A percentile compares a stretch with the other conserved stretches of the same genome.
Evolutionary conservation across 306 rosid genomes (phyloP).

Genomic region (Cucumis melo): DNA sequence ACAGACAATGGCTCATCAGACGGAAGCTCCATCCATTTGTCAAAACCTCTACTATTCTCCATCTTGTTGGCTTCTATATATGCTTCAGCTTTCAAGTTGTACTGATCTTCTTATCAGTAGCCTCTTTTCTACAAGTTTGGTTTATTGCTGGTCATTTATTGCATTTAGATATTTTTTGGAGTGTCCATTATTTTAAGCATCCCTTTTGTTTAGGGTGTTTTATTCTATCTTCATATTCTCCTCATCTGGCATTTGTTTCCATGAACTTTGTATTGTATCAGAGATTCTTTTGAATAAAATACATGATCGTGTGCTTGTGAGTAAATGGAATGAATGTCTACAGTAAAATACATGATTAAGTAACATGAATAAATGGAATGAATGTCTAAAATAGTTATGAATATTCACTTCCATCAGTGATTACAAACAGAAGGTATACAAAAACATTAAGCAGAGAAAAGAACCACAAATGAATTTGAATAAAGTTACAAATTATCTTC

Average conservation of each 20-base stretch:
- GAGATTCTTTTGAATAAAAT: constrained; percentile 8
- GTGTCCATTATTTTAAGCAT: background rate
- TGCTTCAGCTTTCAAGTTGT: constrained; percentile 20
- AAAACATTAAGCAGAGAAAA: background rate
- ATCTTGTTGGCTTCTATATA: constrained; percentile 33
- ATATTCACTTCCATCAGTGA: background rate
- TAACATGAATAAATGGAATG: background rate
- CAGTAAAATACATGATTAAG: no score
- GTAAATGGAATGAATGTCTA: background rate
- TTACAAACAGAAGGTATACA: background rate
- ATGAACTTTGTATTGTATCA: background rate
- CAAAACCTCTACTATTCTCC: constrained; percentile 31
- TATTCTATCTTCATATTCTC: background rate
- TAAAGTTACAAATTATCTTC: background rate
- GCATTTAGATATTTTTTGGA: background rate
- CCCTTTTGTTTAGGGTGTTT: background rate
- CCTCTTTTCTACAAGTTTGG: background rate
- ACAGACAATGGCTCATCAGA: constrained; percentile 28
- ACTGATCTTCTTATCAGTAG: constrained; percentile 14
- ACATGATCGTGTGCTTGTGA: background rate
- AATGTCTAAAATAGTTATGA: background rate
- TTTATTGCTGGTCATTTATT: background rate
- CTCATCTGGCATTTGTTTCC: background rate
- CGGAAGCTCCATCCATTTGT: constrained; percentile 36
- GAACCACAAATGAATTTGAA: background rate